These are phyloP conservation scores for Colletotrichum sublineola DNA, from an alignment of 2,329 filamentous ascomycete species.

Conservation along the genomic window DNA sequence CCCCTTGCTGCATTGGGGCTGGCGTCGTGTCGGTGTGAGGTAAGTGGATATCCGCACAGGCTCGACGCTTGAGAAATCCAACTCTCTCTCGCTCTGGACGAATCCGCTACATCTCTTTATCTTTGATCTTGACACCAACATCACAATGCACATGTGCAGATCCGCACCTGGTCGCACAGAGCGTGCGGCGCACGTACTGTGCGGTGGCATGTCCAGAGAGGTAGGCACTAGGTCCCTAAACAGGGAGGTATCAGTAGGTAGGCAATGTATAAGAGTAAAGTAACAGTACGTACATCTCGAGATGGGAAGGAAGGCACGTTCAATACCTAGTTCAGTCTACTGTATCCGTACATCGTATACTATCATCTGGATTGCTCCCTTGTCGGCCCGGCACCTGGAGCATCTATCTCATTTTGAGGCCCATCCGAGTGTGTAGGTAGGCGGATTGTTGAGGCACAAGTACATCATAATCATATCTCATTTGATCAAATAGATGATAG, in stretches of 20 bases:
- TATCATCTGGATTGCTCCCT: not conserved
- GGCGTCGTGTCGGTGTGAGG: constrained; percentile 25
- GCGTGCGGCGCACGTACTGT: not conserved
- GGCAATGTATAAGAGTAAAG: too few relatives aligned
- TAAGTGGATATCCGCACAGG: constrained; percentile 31
- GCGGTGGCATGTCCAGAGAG: not conserved
- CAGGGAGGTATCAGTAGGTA: too few relatives aligned
- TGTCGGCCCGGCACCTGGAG: not conserved
- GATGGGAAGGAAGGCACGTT: constrained; percentile 4
- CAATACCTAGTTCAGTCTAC: not conserved
- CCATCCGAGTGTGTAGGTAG: not conserved
- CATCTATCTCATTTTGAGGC: not conserved
- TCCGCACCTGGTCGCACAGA: constrained; percentile 30
- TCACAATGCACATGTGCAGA: constrained; percentile 4
- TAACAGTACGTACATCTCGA: not conserved
- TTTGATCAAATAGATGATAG: too few relatives aligned
- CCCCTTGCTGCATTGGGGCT: not conserved
- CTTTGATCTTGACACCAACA: not conserved
- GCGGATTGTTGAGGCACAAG: not conserved
- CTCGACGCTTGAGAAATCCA: not conserved
- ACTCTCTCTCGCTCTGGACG: too few relatives aligned
- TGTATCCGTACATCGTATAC: too few relatives aligned
- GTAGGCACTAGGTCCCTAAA: too few relatives aligned
- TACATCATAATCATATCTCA: too few relatives aligned
- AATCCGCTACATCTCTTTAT: not conserved